These are phyloP conservation scores for Magnusiomyces ingens DNA, from an alignment of 1,139 yeast species.

Conservation along the genomic window DNA sequence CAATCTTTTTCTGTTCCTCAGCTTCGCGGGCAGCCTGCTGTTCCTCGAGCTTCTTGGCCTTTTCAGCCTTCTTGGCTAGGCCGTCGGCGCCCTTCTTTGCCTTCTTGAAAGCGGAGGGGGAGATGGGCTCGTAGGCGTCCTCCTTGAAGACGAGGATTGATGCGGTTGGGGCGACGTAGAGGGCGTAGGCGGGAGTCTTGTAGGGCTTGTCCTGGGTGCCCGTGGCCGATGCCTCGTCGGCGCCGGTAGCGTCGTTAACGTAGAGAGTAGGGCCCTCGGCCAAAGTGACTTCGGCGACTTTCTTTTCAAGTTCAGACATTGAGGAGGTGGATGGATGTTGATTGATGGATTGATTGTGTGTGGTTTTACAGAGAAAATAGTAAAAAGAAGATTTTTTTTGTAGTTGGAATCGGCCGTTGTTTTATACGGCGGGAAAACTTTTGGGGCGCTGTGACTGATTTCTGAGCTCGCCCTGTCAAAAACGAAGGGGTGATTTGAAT, in stretches of 20 bases:
- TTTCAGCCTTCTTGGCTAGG: constrained; percentile 79
- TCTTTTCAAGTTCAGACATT: constrained; percentile 15
- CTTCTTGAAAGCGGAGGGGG: constrained; percentile 91
- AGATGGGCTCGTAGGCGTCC: constrained; percentile 63
- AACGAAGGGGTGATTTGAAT: too few species aligned
- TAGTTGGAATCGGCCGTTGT: background rate
- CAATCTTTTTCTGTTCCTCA: constrained; percentile 64
- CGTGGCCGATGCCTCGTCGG: constrained; percentile 45
- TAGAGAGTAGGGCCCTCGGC: constrained; percentile 30
- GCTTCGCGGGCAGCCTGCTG: constrained; percentile 54
- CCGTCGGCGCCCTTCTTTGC: constrained; percentile 96
- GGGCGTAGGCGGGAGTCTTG: constrained; percentile 79
- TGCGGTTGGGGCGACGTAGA: constrained; percentile 49
- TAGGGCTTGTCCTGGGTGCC: constrained; percentile 70
- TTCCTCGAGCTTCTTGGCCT: constrained; percentile 61
- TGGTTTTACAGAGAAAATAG: background rate
- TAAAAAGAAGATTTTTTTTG: background rate
- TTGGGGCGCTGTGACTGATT: too few species aligned
- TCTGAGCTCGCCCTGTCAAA: too few species aligned
- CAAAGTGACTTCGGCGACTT: constrained; percentile 12
- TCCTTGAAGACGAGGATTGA: constrained; percentile 60
- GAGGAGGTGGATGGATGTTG: background rate
- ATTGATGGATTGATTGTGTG: background rate
- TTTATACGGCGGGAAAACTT: background rate
- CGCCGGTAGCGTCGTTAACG: constrained; percentile 68